These are phyloP conservation scores for Kodamaea kaohsiungensis DNA, from an alignment of 805 yeast species.

Conservation along the genomic window DNA sequence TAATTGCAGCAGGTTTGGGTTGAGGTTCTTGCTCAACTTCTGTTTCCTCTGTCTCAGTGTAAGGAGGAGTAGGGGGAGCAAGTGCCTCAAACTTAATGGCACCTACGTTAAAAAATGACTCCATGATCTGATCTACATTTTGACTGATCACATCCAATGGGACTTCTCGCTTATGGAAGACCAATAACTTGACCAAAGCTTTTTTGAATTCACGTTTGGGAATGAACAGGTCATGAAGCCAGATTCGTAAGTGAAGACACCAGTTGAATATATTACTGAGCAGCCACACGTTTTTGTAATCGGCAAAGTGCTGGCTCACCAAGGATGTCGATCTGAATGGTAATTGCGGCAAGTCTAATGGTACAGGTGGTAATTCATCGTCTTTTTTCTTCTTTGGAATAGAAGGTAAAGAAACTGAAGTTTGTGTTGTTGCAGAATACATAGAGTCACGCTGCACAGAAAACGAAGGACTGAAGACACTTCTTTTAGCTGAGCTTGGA, in stretches of 20 bases:
- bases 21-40: not conserved
- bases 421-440: not conserved
- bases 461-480: conserved; percentile 5
- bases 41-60: not conserved
- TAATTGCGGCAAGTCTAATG: conserved; percentile 52
- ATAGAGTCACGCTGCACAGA: conserved; percentile 5
- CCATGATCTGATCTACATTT: conserved; percentile 50
- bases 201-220: conserved; percentile 53
- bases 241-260: conserved; percentile 51
- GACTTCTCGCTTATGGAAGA: conserved; percentile 49
- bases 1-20: not conserved
- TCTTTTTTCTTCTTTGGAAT: conserved; percentile 15
- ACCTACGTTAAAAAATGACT: conserved; percentile 40
- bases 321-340: conserved; percentile 57
- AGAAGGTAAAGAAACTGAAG: conserved; percentile 3
- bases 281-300: conserved; percentile 48
- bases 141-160: conserved; percentile 52
- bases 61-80: not conserved
- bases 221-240: conserved; percentile 56
- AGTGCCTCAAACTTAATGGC: conserved; percentile 38
- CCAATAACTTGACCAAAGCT: conserved; percentile 51
- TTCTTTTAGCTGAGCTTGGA: conserved; percentile 3
- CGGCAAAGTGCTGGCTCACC: conserved; percentile 48
- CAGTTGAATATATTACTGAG: conserved; percentile 53
- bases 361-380: conserved; percentile 42